A percentile compares a stretch with the other conserved stretches of the same genome.
These are phyloP conservation scores for Cercospora zeina DNA, from an alignment of 2,329 filamentous ascomycete genomes.

Conservation along the genomic window DNA sequence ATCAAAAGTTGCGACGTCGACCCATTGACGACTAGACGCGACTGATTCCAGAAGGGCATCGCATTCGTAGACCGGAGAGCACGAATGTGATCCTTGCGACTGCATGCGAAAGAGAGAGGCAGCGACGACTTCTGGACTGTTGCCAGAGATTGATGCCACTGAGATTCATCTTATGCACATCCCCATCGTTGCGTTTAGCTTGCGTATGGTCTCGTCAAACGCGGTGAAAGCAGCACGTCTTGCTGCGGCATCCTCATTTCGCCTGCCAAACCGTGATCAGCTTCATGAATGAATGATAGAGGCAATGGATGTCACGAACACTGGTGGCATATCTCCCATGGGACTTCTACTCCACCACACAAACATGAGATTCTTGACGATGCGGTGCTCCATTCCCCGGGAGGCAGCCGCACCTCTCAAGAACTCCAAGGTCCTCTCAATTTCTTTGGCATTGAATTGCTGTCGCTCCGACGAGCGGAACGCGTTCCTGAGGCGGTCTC, in stretches of 20 bases:
- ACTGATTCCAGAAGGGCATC: too few species aligned
- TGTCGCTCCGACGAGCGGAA: slow-evolving; percentile 56
- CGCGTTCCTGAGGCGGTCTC: slow-evolving; percentile 55
- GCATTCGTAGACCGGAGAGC: too few species aligned
- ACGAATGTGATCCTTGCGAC: too few species aligned
- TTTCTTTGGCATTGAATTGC: slow-evolving; percentile 53
- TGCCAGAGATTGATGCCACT: not conserved
- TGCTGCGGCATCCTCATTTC: slow-evolving; percentile 17
- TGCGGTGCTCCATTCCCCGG: slow-evolving; percentile 68
- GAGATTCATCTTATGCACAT: slow-evolving; percentile 51
- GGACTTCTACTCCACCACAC: slow-evolving; percentile 10
- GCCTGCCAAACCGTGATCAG: slow-evolving; percentile 3
- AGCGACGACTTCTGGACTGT: not conserved
- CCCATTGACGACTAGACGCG: too few species aligned
- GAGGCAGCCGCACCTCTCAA: slow-evolving; percentile 63
- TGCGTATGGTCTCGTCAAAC: slow-evolving; percentile 68
- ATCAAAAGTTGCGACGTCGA: too few species aligned
- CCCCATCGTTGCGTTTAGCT: slow-evolving; percentile 73
- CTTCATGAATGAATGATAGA: not conserved
- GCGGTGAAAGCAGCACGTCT: slow-evolving; percentile 53
- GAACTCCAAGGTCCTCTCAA: slow-evolving; percentile 70
- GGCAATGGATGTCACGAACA: not conserved
- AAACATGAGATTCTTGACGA: slow-evolving; percentile 67
- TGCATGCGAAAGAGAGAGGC: not conserved
- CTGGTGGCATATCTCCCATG: slow-evolving; percentile 8